Evolutionary conservation across 495 filamentous ascomycete species (phyloP).

Genomic region (Pyrenula massariospora): DNA sequence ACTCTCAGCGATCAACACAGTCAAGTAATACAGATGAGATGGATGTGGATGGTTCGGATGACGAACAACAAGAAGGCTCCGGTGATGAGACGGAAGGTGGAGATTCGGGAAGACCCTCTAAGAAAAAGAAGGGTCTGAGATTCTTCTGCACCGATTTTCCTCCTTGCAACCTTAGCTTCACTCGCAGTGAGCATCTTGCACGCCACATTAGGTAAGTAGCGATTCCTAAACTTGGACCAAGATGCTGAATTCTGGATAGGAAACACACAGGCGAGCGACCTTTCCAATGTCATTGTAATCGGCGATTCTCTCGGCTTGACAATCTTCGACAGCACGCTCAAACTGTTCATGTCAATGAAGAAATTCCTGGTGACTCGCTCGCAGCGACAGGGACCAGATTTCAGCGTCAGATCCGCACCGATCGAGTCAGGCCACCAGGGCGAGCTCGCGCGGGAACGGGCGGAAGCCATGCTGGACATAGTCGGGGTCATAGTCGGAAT

Average conservation of each 20-base stretch:
- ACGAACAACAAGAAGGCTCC: conserved; percentile 57
- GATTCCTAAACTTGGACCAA: conserved; percentile 6
- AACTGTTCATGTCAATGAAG: conserved; percentile 95
- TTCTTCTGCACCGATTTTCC: conserved; percentile 98
- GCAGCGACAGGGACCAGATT: conserved; percentile 90
- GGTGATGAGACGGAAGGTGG: conserved; percentile 67
- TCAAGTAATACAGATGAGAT: conserved; percentile 58
- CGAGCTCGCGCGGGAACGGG: conserved; percentile 66
- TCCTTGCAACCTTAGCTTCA: conserved; percentile 89
- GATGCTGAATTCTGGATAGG: conserved; percentile 24
- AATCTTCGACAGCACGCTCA: conserved; percentile 95
- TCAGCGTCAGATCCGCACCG: conserved; percentile 84
- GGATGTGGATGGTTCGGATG: conserved; percentile 64
- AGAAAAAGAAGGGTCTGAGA: conserved; percentile 93
- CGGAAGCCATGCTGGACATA: conserved; percentile 52
- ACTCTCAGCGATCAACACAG: conserved; percentile 50
- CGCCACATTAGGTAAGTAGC: conserved; percentile 69
- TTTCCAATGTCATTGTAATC: conserved; percentile 92
- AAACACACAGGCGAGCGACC: conserved; percentile 98
- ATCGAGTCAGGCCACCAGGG: conserved; percentile 61
- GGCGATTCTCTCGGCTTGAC: conserved; percentile 92
- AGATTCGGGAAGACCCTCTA: conserved; percentile 51
- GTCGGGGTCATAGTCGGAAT: conserved; percentile 70
- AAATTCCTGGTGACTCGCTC: conserved; percentile 85
- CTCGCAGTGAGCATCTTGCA: conserved; percentile 89